These are phyloP conservation scores for Gastrolobium bilobum DNA, from an alignment of 306 rosid genomes.

Conservation along the genomic window DNA sequence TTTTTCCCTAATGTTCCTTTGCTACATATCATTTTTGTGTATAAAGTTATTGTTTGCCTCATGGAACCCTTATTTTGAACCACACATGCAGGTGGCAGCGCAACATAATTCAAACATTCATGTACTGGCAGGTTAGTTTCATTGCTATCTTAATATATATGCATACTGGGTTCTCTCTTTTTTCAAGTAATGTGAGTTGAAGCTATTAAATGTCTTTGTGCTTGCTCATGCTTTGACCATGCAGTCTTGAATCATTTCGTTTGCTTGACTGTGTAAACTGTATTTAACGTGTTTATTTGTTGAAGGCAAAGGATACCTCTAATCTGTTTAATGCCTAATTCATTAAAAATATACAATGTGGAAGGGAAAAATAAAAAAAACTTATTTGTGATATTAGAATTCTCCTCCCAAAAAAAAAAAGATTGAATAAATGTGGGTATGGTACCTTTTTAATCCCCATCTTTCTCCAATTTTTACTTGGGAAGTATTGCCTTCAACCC, in stretches of 20 bases:
- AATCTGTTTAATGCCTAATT: not conserved
- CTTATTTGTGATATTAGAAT: not conserved
- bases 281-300: not conserved
- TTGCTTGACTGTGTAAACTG: not conserved
- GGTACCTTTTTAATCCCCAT: not conserved
- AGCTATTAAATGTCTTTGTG: not conserved
- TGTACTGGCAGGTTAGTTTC: conserved; percentile 94
- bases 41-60: conserved; percentile 29
- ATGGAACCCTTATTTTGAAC: conserved; percentile 22
- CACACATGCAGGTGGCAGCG: conserved; percentile 84
- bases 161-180: not conserved
- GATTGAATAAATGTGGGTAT: not conserved
- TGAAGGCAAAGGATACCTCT: not conserved
- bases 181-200: not conserved
- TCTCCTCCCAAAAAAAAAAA: not conserved
- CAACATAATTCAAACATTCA: conserved; percentile 83
- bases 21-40: conserved; percentile 5
- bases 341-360: not conserved
- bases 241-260: not conserved
- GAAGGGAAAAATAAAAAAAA: not conserved
- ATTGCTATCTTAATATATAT: conserved; percentile 8
- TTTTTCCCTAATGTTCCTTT: not conserved
- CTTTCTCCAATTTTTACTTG: not conserved
- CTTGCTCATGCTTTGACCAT: not conserved
- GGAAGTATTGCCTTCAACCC: not conserved